Conservation (phyloP, 768 basidiomycete species). For the Sutorius australiensis region DNA sequence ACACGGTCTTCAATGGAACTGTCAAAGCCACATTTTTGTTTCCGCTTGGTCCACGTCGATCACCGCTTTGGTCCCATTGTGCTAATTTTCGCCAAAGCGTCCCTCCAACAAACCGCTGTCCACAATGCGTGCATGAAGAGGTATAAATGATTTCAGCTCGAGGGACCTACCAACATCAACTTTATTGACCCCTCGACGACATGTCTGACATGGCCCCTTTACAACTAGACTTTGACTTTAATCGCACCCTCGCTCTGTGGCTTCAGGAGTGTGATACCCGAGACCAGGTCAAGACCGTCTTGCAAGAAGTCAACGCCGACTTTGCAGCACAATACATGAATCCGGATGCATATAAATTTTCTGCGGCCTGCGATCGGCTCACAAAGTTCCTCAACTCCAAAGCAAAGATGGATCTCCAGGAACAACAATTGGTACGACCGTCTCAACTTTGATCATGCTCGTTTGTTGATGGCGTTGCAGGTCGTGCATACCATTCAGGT, state of each 20-base stretch:
- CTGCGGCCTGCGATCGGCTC: constrained; percentile 10
- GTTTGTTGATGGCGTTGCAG: constrained; percentile 8
- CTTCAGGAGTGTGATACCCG: not conserved
- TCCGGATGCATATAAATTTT: constrained; percentile 11
- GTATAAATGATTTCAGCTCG: constrained; percentile 12
- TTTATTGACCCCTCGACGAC: not conserved
- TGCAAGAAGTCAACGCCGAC: constrained; percentile 11
- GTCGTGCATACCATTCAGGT: constrained; percentile 21
- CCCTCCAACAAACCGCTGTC: not conserved
- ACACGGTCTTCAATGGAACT: not conserved
- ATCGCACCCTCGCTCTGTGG: not conserved
- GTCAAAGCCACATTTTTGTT: constrained; percentile 2
- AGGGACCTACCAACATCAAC: not conserved
- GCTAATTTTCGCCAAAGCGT: constrained; percentile 1
- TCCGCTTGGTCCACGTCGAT: constrained; percentile 7
- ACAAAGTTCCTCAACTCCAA: constrained; percentile 6
- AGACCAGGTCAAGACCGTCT: not conserved
- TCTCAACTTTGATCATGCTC: not conserved
- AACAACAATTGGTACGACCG: constrained; percentile 15
- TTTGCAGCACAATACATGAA: constrained; percentile 13
- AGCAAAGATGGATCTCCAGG: not conserved
- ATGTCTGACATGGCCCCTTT: constrained; percentile 8
- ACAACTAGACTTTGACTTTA: not conserved
- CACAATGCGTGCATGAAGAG: constrained; percentile 2
- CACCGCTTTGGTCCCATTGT: not conserved